Evolutionary conservation across 345 rosid species (phyloP).

Genomic region (Eucalyptus pauciflora): DNA sequence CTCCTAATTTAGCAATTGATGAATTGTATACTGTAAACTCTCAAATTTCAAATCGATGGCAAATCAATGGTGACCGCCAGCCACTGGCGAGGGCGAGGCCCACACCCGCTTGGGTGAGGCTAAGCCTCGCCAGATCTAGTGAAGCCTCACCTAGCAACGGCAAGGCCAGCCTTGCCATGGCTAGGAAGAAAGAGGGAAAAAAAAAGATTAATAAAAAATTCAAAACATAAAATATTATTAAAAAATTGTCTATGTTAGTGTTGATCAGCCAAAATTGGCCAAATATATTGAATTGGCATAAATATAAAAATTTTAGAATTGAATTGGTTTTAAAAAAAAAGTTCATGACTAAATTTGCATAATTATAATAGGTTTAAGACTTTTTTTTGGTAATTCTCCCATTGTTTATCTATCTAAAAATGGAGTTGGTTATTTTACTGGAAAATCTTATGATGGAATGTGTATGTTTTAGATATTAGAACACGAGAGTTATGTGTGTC

Average conservation of each 20-base stretch:
- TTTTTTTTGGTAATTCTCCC: no score
- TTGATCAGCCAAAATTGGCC: accelerated
- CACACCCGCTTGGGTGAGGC: accelerated
- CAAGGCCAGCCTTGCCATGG: accelerated
- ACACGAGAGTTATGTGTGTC: neutral
- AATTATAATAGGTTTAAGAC: no score
- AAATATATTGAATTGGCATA: no score
- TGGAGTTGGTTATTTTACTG: neutral
- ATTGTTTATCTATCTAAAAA: neutral
- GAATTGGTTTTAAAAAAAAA: no score
- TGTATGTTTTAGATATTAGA: neutral
- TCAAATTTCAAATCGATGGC: neutral
- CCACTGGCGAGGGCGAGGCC: no score
- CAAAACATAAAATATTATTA: no score
- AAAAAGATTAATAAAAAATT: no score
- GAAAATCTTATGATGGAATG: neutral
- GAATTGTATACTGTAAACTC: neutral
- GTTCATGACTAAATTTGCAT: accelerated
- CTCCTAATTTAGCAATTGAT: neutral
- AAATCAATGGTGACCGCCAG: no score
- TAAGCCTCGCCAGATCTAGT: accelerated
- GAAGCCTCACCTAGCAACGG: no score
- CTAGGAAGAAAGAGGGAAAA: no score
- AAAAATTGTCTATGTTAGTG: accelerated
- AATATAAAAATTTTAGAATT: no score